Conservation (phyloP, 768 basidiomycete genomes). For the Sutorius australiensis region DNA sequence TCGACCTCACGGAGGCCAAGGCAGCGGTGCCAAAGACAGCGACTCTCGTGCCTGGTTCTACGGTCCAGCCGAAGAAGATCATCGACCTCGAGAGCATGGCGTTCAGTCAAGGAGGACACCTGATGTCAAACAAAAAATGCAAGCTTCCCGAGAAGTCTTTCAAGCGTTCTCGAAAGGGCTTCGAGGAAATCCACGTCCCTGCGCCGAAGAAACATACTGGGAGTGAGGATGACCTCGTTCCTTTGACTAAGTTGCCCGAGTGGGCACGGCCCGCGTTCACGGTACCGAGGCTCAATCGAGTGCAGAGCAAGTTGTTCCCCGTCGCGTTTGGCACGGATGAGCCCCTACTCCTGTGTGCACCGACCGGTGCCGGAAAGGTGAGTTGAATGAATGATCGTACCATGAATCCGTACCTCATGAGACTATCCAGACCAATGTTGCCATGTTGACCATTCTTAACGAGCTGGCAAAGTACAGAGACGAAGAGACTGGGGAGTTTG, state of each 20-base stretch:
- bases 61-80: constrained; percentile 76
- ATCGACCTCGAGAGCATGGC: constrained; percentile 92
- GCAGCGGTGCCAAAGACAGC: constrained; percentile 69
- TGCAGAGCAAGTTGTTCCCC: constrained; percentile 92
- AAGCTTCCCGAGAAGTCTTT: constrained; percentile 97
- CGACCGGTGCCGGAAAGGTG: constrained; percentile 98
- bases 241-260: constrained; percentile 65
- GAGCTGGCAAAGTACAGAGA: constrained; percentile 88
- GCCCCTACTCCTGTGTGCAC: constrained; percentile 92
- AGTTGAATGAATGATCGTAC: constrained; percentile 16
- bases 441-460: constrained; percentile 91
- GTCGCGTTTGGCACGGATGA: constrained; percentile 94
- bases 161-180: constrained; percentile 94
- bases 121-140: constrained; percentile 99
- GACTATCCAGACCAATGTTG: constrained; percentile 82
- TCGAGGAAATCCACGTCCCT: constrained; percentile 97
- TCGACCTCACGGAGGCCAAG: constrained; percentile 54
- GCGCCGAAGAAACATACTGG: constrained; percentile 77
- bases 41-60: constrained; percentile 83
- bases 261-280: constrained; percentile 91
- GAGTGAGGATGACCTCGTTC: constrained; percentile 64
- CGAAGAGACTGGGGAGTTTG: constrained; percentile 72
- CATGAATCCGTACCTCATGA: constrained; percentile 4
- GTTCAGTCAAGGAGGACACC: constrained; percentile 93
- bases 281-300: constrained; percentile 75